Evolutionary conservation across 768 basidiomycete species (phyloP).

Genomic region (Podaxis rugospora): DNA sequence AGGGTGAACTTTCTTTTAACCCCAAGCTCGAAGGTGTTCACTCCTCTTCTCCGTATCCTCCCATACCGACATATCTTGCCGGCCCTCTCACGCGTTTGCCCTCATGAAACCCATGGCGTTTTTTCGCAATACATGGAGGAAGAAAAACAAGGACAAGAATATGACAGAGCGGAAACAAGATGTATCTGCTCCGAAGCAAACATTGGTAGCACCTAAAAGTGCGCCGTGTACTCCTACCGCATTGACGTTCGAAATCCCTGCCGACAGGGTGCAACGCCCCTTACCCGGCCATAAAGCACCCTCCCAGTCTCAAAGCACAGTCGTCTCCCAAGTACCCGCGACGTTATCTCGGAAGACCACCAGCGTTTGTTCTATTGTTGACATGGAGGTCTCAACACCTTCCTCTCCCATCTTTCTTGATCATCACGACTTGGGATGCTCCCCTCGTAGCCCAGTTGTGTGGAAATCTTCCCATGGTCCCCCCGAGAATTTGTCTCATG

Average conservation of each 20-base stretch:
- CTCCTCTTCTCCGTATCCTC: slow-evolving; percentile 6
- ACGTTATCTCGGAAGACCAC: background rate
- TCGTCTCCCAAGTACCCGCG: background rate
- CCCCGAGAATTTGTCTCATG: slow-evolving; percentile 19
- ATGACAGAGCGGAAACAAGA: background rate
- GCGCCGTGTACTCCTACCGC: slow-evolving; percentile 4
- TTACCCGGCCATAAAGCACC: background rate
- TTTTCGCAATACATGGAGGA: slow-evolving; percentile 36
- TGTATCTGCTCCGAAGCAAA: background rate
- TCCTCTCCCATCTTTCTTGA: background rate
- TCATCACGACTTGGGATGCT: background rate
- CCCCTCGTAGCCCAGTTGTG: background rate
- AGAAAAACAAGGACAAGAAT: slow-evolving; percentile 21
- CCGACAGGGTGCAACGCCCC: background rate
- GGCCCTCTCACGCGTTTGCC: slow-evolving; percentile 3
- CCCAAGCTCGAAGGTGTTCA: background rate
- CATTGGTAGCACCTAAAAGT: background rate
- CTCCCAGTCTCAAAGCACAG: slow-evolving; percentile 1
- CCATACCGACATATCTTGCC: background rate
- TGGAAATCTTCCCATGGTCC: slow-evolving; percentile 17
- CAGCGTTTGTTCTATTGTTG: slow-evolving; percentile 4
- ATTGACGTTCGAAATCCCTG: background rate
- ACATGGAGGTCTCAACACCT: background rate
- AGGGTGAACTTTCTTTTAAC: background rate
- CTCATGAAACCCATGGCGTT: slow-evolving; percentile 37